phyloP scores from a whole-genome alignment of 768 basidiomycete genomes.

The Psilocybe sp. region DNA sequence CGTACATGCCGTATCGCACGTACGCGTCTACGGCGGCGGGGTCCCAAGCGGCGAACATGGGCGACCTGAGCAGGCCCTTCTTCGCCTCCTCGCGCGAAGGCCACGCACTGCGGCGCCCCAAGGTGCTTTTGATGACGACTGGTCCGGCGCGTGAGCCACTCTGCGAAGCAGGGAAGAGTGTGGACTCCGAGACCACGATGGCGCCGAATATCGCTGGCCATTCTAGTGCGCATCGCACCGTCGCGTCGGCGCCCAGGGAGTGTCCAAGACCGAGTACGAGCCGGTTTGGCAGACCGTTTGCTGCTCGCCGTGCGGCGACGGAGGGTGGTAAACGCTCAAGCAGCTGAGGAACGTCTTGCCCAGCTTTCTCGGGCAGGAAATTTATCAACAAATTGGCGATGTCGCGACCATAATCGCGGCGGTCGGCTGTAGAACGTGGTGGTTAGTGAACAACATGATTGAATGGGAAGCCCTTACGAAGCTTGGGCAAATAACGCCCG shows the following conservation, averaged over 20 bases:
- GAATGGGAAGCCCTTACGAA: conserved; percentile 12
- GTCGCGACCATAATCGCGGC: conserved; percentile 24
- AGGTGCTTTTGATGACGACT: conserved; percentile 8
- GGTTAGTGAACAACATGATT: background rate
- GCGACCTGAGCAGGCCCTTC: conserved; percentile 15
- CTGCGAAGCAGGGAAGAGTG: conserved; percentile 13
- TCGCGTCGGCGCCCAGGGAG: conserved; percentile 23
- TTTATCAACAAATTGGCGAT: conserved; percentile 23
- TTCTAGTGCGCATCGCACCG: conserved; percentile 17
- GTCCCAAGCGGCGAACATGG: conserved; percentile 19
- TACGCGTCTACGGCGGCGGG: conserved; percentile 19
- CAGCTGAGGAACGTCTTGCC: conserved; percentile 10
- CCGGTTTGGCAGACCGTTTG: conserved; percentile 16
- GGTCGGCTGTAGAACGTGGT: conserved; percentile 15
- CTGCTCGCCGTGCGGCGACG: conserved; percentile 4
- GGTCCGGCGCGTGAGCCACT: conserved; percentile 4
- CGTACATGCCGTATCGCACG: conserved; percentile 17
- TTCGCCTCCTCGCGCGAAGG: conserved; percentile 23
- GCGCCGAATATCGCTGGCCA: conserved; percentile 20
- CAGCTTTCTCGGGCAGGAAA: conserved; percentile 17
- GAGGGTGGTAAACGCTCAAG: conserved; percentile 10
- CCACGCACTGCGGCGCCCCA: conserved; percentile 21
- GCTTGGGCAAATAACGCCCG: conserved; percentile 16
- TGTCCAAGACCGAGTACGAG: conserved; percentile 18
- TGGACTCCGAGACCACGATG: conserved; percentile 17